Base-by-base conservation (phyloP, 2,329 filamentous ascomycete genomes). In the Chrysosporium queenslandicum region DNA sequence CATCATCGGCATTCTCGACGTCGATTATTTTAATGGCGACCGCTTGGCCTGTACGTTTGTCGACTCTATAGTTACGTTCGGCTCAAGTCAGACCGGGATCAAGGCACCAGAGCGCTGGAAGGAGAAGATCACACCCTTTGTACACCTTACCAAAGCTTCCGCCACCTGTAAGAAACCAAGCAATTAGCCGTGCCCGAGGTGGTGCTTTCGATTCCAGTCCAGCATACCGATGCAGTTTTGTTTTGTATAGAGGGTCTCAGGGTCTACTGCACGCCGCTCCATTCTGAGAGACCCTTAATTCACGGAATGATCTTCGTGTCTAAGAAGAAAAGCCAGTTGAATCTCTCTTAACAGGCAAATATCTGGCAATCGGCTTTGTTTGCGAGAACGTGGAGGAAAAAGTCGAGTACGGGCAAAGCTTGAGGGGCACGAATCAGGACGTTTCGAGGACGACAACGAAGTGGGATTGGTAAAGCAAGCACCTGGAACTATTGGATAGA, bases 11-110 rank as follows among this genome's bases (percentile, higher is more conserved):
- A 73, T 92, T 96, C 71, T 98, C 92, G 59, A 98, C 92, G 64
- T 98, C 92, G 68, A 98, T 97, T 63, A 98, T 79, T 71, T 98
- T 98, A 75, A 98, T 98, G 25, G 92, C 92, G 47, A 98, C 92
- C 11, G 91, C 85, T 64, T 94, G 86, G 34, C 92, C 92, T 16
- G 86, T 94, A 48, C 87, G 82, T 66, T 92, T 94, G 73, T 97
- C 91, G 59, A 97, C 87, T 54, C 86, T 92, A 60, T 14, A 16
- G 39, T 2, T 16, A 43, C 25, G 11, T 25, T 9, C 8, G 18
- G 27, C 4, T 3, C 12, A 21, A 3, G 30, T 51, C 20, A 37
- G 20, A n/a, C 12, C 18, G 16, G 30, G 16, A 41, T 46, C n/a
- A 46, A 49, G 37, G 46, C 20, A 6, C 3, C 3, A 37, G 34